Percentiles rank a stretch among this genome's conserved stretches.
These are phyloP conservation scores for Phytophthora cactorum DNA, from an alignment of 352 stramenopile species.

Conservation along the genomic window DNA sequence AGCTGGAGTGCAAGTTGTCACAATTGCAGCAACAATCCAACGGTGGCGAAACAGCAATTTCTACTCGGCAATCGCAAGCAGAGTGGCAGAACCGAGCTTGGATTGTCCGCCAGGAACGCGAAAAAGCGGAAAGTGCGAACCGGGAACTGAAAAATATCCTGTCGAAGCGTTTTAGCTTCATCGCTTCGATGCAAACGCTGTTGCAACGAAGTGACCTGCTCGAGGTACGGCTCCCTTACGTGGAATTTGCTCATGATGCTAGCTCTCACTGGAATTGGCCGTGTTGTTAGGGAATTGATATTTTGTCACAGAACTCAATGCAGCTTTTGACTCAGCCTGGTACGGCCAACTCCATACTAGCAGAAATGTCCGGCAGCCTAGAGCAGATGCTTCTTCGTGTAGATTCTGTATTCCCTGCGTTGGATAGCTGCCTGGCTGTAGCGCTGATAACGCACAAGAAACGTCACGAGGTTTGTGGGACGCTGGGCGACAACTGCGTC, in stretches of 20 bases:
- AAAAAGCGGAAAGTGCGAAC: neutral
- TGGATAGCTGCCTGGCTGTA: neutral
- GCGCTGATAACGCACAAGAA: neutral
- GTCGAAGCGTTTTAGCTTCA: neutral
- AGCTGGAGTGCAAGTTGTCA: neutral
- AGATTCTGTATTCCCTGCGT: neutral
- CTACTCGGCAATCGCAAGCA: neutral
- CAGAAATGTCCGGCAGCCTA: neutral
- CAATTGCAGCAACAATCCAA: neutral
- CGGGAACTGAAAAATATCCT: neutral
- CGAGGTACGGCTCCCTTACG: neutral
- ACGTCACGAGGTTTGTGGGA: neutral
- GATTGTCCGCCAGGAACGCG: neutral
- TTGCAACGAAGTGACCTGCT: neutral
- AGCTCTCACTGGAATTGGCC: neutral
- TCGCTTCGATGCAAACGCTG: neutral
- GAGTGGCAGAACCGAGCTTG: neutral
- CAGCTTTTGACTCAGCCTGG: neutral
- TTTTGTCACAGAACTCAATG: neutral
- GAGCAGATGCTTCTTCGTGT: neutral
- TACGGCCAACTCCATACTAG: neutral
- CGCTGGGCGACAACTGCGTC: conserved; percentile 1
- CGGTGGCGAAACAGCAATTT: neutral
- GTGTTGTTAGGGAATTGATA: neutral
- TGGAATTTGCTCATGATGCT: neutral